phyloP scores from a whole-genome alignment of 768 basidiomycete genomes.

The Mycena alexandri region DNA sequence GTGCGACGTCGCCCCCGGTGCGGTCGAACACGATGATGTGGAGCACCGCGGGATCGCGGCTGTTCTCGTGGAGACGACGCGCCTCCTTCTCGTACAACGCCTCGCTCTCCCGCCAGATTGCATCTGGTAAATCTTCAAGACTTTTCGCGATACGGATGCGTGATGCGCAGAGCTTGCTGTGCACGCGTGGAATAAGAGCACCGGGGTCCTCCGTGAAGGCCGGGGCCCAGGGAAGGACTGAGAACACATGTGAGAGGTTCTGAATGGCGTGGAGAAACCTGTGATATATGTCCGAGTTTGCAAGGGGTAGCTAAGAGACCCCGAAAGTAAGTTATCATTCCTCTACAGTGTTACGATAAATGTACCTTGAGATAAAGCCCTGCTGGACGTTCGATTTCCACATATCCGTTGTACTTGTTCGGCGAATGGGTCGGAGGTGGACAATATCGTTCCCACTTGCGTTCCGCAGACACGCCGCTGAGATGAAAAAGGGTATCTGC shows the following conservation, averaged over 20 bases:
- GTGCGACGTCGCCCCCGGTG: background rate
- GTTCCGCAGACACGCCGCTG: slow-evolving; percentile 23
- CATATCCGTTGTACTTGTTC: background rate
- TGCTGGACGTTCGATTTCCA: slow-evolving; percentile 7
- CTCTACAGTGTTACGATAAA: background rate
- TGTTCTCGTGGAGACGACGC: background rate
- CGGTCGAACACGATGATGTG: slow-evolving; percentile 27
- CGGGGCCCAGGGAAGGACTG: slow-evolving; percentile 14
- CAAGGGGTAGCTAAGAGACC: slow-evolving; percentile 1
- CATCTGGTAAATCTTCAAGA: background rate
- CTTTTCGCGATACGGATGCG: slow-evolving; percentile 16
- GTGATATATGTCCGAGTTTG: slow-evolving; percentile 13
- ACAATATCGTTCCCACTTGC: slow-evolving; percentile 20
- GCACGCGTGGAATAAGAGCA: slow-evolving; percentile 14
- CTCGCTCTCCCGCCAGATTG: slow-evolving; percentile 9
- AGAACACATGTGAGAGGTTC: slow-evolving; percentile 5
- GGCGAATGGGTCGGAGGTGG: background rate
- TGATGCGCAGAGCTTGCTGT: slow-evolving; percentile 8
- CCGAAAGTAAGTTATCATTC: background rate
- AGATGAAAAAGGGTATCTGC: slow-evolving; percentile 31
- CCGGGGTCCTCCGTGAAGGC: slow-evolving; percentile 5
- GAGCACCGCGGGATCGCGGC: slow-evolving; percentile 15
- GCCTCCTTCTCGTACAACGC: slow-evolving; percentile 13
- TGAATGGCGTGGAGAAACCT: slow-evolving; percentile 14
- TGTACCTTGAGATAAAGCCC: slow-evolving; percentile 31